Base-by-base conservation (phyloP, 805 yeast species). In the Phaffomyces opuntiae region DNA sequence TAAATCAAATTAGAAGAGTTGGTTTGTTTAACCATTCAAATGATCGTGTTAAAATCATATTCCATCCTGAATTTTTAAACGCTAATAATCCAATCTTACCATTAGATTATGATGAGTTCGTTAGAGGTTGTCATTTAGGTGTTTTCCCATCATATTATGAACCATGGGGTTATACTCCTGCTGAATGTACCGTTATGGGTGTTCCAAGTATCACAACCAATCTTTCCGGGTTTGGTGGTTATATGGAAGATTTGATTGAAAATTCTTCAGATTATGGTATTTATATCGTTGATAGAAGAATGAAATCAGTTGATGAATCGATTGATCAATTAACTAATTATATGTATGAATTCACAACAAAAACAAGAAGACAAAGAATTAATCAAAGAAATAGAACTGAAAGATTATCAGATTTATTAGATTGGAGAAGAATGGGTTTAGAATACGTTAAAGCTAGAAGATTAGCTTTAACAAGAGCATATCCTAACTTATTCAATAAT, bases 101-200 rank as follows among this genome's bases (percentile, higher is more conserved):
- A 17, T 70, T 91, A 47, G 99, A 91, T 66, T 91, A 91, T 65
- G 99, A 91, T 64, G 99, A 91, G 65, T 91, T 91, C 65, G 99
- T 91, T 40, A 78, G 99, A 55, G 99, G 99, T 50, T 90, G 97
- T 64, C 98, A 91, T 67, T 71, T 93, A 65, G 99, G 99, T 64
- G 96, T 91, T 43, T 91, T 91, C 82, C 99, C 99, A 42, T 88
- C 96, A 0, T 91, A 91, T 69, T 91, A 91, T 63, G 99, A 91
- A 69, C 99, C 99, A 5, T 91, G 99, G 99, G 99, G 99, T 36
- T 91, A 91, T 66, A 91, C 99, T 3, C 99, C 99, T 4, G 98
- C 98, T 9, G 99, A 91, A 65, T 93, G 99, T 72, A 91, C 99
- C 0, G 99, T 93, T 24, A 91, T 91, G 99, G 99, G 99, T 46